Conservation (phyloP, 805 yeast genomes). For the Lipomyces chichibuensis region DNA sequence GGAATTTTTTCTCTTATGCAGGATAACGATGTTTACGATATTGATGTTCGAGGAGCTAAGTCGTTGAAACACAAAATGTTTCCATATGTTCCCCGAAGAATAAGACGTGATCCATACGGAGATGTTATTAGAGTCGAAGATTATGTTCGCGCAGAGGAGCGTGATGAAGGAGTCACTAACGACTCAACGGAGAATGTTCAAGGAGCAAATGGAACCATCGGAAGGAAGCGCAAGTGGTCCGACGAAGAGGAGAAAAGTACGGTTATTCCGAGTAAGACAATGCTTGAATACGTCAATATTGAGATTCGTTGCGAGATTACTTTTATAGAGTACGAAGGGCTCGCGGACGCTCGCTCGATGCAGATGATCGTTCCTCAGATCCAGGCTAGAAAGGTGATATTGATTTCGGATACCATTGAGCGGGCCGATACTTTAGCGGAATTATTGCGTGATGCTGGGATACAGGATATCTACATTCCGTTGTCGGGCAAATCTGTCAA, state of each 20-base stretch:
- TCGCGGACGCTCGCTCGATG: constrained; percentile 81
- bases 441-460: constrained; percentile 37
- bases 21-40: constrained; percentile 51
- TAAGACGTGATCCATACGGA: constrained; percentile 85
- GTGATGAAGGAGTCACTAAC: constrained; percentile 34
- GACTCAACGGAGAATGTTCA: constrained; percentile 38
- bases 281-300: constrained; percentile 45
- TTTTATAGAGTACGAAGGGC: constrained; percentile 78
- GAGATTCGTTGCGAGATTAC: constrained; percentile 69
- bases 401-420: constrained; percentile 50
- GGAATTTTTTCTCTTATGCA: constrained; percentile 39
- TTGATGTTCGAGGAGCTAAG: constrained; percentile 54
- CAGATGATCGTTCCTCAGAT: constrained; percentile 74
- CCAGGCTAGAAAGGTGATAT: constrained; percentile 72
- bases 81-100: constrained; percentile 63
- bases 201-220: constrained; percentile 41
- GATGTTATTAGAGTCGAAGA: constrained; percentile 67
- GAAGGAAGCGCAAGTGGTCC: constrained; percentile 47
- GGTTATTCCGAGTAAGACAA: constrained; percentile 29
- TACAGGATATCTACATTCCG: constrained; percentile 34
- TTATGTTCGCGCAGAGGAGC: constrained; percentile 58
- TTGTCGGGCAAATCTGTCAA: constrained; percentile 37
- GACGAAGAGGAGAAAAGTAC: constrained; percentile 36
- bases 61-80: constrained; percentile 54
- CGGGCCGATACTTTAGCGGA: constrained; percentile 32